Evolutionary conservation across 495 filamentous ascomycete species (phyloP).

Genomic region (Cryomyces minteri): DNA sequence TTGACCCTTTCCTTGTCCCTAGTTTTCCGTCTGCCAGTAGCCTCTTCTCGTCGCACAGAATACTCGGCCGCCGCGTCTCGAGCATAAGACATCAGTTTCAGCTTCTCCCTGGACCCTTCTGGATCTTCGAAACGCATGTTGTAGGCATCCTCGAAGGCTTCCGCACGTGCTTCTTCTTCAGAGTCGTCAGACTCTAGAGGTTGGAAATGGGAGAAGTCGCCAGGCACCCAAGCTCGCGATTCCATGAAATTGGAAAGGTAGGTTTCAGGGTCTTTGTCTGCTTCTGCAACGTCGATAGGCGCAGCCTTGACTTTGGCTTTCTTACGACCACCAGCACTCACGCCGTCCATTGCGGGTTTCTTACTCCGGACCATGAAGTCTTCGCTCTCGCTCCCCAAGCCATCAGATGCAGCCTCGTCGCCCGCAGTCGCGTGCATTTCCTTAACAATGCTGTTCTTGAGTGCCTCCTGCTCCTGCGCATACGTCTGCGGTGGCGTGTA

Average conservation of each 20-base stretch:
- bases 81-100: slow-evolving; percentile 53
- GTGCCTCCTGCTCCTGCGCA: slow-evolving; percentile 63
- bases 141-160: slow-evolving; percentile 82
- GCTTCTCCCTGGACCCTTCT: slow-evolving; percentile 56
- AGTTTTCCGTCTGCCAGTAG: slow-evolving; percentile 51
- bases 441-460: slow-evolving; percentile 56
- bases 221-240: slow-evolving; percentile 71
- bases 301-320: slow-evolving; percentile 23
- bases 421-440: slow-evolving; percentile 53
- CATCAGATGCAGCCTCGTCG: slow-evolving; percentile 19
- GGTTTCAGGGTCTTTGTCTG: slow-evolving; percentile 78
- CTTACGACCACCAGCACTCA: not conserved
- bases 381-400: slow-evolving; percentile 31
- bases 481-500: slow-evolving; percentile 46
- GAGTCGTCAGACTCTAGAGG: slow-evolving; percentile 88
- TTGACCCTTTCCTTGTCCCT: slow-evolving; percentile 58
- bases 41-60: slow-evolving; percentile 68
- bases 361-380: slow-evolving; percentile 40
- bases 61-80: slow-evolving; percentile 63
- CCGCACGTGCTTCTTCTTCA: slow-evolving; percentile 62
- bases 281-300: slow-evolving; percentile 47
- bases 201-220: slow-evolving; percentile 35
- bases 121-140: slow-evolving; percentile 95
- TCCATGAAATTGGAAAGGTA: slow-evolving; percentile 82
- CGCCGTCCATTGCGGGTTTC: slow-evolving; percentile 6